phyloP scores from a whole-genome alignment of 2,329 filamentous ascomycete species.

The Cytospora chrysosperma region DNA sequence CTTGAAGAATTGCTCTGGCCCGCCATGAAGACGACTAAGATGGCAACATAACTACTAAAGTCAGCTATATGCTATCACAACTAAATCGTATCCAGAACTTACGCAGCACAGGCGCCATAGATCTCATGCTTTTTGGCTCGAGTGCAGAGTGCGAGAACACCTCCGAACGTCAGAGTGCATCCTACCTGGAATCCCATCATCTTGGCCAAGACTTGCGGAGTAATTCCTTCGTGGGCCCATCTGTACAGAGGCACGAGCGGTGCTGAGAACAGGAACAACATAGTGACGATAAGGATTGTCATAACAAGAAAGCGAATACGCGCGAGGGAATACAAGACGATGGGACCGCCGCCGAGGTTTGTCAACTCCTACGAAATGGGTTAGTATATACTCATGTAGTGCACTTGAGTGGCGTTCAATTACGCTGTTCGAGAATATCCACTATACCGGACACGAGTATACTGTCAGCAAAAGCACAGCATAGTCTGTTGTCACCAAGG shows the following conservation, averaged over 20 bases:
- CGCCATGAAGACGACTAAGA: conserved; percentile 9
- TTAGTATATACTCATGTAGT: too few species aligned
- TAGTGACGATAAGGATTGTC: neutral
- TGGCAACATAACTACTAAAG: neutral
- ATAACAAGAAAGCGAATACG: neutral
- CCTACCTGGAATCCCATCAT: conserved; percentile 13
- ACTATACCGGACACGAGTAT: neutral
- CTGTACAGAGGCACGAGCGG: neutral
- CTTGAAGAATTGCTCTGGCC: neutral
- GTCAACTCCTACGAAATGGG: neutral
- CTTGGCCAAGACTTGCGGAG: neutral
- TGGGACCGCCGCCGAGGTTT: neutral
- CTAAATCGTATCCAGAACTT: neutral
- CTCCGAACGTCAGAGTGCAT: neutral
- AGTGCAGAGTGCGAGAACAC: conserved; percentile 6
- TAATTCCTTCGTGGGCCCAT: neutral
- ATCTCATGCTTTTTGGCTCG: conserved; percentile 11
- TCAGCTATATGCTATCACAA: neutral
- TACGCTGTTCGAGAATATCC: neutral
- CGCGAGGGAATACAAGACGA: neutral
- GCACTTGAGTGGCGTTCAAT: neutral
- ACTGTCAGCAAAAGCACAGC: too few species aligned
- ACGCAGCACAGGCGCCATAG: conserved; percentile 6
- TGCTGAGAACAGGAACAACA: neutral
- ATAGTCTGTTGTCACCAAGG: too few species aligned